A percentile compares a stretch with the other conserved stretches of the same genome.
Evolutionary conservation across 768 basidiomycete species (phyloP).

Genomic region (Boletellus ananiceps): DNA sequence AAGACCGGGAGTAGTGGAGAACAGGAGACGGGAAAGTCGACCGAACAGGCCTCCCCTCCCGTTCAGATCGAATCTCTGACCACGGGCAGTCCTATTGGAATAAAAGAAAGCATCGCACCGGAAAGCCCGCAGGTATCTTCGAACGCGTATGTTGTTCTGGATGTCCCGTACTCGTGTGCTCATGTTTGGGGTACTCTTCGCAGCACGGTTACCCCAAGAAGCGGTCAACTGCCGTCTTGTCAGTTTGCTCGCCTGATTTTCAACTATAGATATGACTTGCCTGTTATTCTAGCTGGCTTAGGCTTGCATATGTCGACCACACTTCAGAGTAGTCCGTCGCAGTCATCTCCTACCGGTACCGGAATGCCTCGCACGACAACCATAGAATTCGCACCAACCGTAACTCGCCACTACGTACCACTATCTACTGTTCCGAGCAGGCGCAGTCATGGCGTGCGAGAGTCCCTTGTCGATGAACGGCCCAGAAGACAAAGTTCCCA

Average conservation of each 20-base stretch:
- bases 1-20: conserved; percentile 2
- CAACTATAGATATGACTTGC: not conserved
- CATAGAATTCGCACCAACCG: conserved; percentile 47
- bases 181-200: conserved; percentile 24
- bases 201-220: conserved; percentile 31
- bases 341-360: not conserved
- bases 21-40: not conserved
- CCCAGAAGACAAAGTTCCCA: conserved; percentile 6
- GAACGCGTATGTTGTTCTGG: conserved; percentile 7
- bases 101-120: not conserved
- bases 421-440: conserved; percentile 26
- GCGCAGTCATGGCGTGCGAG: conserved; percentile 12
- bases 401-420: conserved; percentile 25
- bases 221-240: conserved; percentile 4
- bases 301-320: conserved; percentile 1
- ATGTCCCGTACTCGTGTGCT: not conserved
- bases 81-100: not conserved
- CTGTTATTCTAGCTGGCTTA: conserved; percentile 9
- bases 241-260: not conserved
- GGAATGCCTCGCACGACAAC: conserved; percentile 42
- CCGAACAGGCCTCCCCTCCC: conserved; percentile 7
- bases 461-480: conserved; percentile 4
- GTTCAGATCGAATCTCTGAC: not conserved
- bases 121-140: not conserved
- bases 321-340: conserved; percentile 4